These are phyloP conservation scores for Colletotrichum cordylinicola DNA, from an alignment of 2,329 filamentous ascomycete species.

Conservation along the genomic window DNA sequence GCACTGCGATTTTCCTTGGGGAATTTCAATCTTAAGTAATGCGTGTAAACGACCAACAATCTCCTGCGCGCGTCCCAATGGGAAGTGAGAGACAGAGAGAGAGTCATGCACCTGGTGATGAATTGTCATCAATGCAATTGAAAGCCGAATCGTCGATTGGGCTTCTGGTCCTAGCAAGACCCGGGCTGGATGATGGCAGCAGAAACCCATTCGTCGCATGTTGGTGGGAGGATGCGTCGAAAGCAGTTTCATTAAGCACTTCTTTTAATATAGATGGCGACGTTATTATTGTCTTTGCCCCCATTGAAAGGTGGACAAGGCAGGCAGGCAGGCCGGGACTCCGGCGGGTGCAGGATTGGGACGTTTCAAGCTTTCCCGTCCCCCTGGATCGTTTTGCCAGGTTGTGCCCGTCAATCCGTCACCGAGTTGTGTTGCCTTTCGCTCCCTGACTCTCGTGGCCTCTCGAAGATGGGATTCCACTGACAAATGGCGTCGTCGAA, in stretches of 20 bases:
- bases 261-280: neutral
- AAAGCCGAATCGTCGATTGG: neutral
- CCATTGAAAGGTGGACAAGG: neutral
- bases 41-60: neutral
- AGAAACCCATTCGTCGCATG: conserved; percentile 6
- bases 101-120: neutral
- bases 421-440: neutral
- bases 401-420: neutral
- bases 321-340: neutral
- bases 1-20: neutral
- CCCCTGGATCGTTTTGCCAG: neutral
- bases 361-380: neutral
- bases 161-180: neutral
- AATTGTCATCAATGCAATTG: neutral
- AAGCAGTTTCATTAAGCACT: conserved; percentile 6
- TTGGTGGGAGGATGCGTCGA: neutral
- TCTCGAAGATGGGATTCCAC: neutral
- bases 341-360: neutral
- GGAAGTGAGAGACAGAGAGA: neutral
- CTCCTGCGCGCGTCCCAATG: neutral
- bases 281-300: neutral
- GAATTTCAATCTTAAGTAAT: neutral
- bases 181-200: neutral
- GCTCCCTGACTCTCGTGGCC: neutral
- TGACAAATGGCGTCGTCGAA: neutral